Evolutionary conservation across 148 eudicot genomes (phyloP), one percentile per base, ranked within the genome.

Genomic region (Camellia granthamiana): DNA sequence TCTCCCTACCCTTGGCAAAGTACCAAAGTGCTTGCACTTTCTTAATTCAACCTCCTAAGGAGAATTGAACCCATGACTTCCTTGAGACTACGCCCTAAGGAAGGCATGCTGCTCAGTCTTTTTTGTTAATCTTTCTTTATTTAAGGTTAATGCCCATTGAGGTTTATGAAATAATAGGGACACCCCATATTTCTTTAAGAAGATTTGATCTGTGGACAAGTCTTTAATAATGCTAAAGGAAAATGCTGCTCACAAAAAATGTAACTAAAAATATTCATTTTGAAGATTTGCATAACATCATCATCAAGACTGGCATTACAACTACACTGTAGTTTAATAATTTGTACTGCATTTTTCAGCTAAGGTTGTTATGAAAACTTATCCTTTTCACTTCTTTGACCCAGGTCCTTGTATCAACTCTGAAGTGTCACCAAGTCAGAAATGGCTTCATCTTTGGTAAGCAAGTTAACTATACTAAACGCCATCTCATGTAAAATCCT

Each of bases 381-480:
- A 61, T 1, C 30, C 7, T 11, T 60, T 52, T 23, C 16, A 3
- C 21, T 47, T n/a, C 18, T 65, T 65, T 68, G 60, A 41, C 74
- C 63, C 80, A 78, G 80, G 74, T 66, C 63, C 4, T 30, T 70
- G 49, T 42, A 70, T 72, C 76, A 30, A 77, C 41, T 69, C 69
- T 60, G 8, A 23, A 76, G 62, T 47, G 43, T 76, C 21, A 49
- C 30, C 70, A 51, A 44, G 7, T 8, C 55, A 21, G 62, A 80
- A 76, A 84, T 84, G 86, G 79, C 80, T 54, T 80, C 83, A 71
- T 54, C 69, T 60, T 38, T 77, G 83, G 85, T 83, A 79, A 83
- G 85, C 60, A 14, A 49, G 44, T 79, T 19, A 69, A 15, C 56
- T 69, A 6, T 14, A 12, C 21, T 64, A 13, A 64, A 16, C 11